These are phyloP conservation scores for Hapsidospora chrysogenum DNA, from an alignment of 495 filamentous ascomycete genomes.

Conservation along the genomic window DNA sequence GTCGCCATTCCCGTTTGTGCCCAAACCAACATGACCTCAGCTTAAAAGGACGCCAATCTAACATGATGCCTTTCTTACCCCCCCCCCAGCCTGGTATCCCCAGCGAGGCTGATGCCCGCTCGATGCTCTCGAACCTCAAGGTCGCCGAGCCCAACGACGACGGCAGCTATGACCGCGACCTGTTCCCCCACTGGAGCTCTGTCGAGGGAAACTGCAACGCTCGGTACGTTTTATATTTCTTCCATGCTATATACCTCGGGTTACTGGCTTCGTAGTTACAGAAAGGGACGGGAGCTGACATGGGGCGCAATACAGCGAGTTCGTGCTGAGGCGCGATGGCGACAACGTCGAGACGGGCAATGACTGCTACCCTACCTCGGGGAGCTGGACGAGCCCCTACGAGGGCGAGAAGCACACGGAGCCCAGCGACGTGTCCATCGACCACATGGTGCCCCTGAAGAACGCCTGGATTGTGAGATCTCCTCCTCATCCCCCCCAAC, in stretches of 20 bases:
- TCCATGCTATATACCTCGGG: too few species aligned
- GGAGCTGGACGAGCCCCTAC: conserved; percentile 48
- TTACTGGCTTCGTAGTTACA: background rate
- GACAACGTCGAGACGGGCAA: conserved; percentile 30
- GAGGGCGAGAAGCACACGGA: conserved; percentile 53
- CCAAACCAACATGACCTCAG: background rate
- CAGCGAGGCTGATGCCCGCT: conserved; percentile 29
- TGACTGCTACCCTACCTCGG: conserved; percentile 38
- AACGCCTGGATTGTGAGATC: conserved; percentile 59
- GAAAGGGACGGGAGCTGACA: background rate
- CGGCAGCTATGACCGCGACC: conserved; percentile 38
- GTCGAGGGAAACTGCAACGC: conserved; percentile 44
- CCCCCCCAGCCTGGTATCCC: conserved; percentile 39
- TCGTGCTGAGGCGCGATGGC: conserved; percentile 53
- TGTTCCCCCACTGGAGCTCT: conserved; percentile 55
- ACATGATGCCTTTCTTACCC: background rate
- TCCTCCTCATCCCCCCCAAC: background rate
- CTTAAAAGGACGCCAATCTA: background rate
- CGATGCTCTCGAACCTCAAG: conserved; percentile 35
- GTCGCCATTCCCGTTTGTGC: background rate
- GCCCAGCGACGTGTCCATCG: conserved; percentile 52
- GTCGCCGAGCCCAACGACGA: conserved; percentile 35
- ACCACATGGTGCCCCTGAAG: conserved; percentile 58
- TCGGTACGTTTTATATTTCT: conserved; percentile 7
- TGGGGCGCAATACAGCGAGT: conserved; percentile 28